A percentile compares a stretch with the other conserved stretches of the same genome.
These are phyloP conservation scores for Stachybotrys chartarum DNA, from an alignment of 2,329 filamentous ascomycete species.

Conservation along the genomic window DNA sequence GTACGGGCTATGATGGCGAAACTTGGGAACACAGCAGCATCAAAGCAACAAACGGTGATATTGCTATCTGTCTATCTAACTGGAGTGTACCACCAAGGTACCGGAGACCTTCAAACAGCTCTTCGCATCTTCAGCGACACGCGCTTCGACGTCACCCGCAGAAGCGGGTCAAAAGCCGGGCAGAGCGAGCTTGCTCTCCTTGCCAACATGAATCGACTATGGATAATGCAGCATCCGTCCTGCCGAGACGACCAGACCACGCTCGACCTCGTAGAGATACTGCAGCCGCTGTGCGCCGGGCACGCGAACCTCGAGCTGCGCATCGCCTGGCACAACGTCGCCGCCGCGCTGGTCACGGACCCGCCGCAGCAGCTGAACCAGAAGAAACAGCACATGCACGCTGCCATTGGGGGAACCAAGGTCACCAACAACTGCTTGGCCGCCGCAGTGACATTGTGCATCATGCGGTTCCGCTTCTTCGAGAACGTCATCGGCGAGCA, in stretches of 20 bases:
- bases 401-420: conserved; percentile 63
- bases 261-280: conserved; percentile 52
- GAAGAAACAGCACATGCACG: conserved; percentile 71
- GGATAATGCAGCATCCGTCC: conserved; percentile 60
- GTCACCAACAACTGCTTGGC: conserved; percentile 69
- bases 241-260: conserved; percentile 53
- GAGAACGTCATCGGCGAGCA: conserved; percentile 75
- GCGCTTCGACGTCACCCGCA: conserved; percentile 40
- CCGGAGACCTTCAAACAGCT: conserved; percentile 64
- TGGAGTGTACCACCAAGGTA: conserved; percentile 70
- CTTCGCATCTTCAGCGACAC: conserved; percentile 57
- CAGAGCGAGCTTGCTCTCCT: conserved; percentile 60
- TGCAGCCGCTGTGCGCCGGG: conserved; percentile 60
- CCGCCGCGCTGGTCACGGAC: conserved; percentile 57
- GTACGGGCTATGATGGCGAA: conserved; percentile 52
- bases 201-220: conserved; percentile 59
- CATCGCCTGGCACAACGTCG: conserved; percentile 70
- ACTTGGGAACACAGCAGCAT: conserved; percentile 37
- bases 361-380: conserved; percentile 62
- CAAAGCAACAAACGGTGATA: conserved; percentile 31
- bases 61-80: conserved; percentile 62
- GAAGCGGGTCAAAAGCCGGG: conserved; percentile 37
- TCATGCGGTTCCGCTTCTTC: conserved; percentile 81
- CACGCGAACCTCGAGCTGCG: conserved; percentile 70
- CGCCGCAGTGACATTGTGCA: conserved; percentile 73